Evolutionary conservation across 2,329 filamentous ascomycete species (phyloP).

Genomic region (Sporothrix euskadiensis): DNA sequence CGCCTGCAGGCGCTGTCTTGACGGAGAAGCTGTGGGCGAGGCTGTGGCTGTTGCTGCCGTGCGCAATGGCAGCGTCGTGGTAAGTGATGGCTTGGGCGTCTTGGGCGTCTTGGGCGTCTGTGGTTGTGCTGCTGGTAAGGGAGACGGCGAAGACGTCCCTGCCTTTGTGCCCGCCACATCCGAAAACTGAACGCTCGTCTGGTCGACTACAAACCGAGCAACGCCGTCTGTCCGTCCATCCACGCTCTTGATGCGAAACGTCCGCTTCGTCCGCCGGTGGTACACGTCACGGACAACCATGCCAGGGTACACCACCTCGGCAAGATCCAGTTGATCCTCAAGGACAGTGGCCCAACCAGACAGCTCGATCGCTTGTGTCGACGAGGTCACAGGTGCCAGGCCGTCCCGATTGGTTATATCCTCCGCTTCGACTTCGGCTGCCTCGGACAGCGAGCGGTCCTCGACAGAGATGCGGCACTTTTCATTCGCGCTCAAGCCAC

Average conservation of each 20-base stretch:
- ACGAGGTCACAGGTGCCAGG: constrained; percentile 29
- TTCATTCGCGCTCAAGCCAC: constrained; percentile 71
- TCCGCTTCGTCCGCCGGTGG: constrained; percentile 57
- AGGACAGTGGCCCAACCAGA: constrained; percentile 44
- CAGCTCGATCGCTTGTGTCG: constrained; percentile 37
- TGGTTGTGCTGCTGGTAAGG: constrained; percentile 30
- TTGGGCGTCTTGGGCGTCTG: constrained; percentile 26
- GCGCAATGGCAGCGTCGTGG: constrained; percentile 19
- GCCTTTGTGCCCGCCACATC: constrained; percentile 35
- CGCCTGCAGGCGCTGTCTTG: neutral
- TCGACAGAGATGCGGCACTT: constrained; percentile 56
- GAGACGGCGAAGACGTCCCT: neutral
- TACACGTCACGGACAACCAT: constrained; percentile 68
- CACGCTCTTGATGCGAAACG: constrained; percentile 61
- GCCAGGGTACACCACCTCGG: constrained; percentile 69
- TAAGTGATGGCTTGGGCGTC: neutral
- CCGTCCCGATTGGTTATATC: constrained; percentile 53
- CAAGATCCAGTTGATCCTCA: constrained; percentile 40
- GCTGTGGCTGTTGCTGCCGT: constrained; percentile 16
- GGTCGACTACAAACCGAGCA: constrained; percentile 45
- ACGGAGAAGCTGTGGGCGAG: constrained; percentile 23
- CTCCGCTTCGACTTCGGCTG: constrained; percentile 59
- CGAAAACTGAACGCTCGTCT: constrained; percentile 43
- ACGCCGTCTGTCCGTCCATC: constrained; percentile 49
- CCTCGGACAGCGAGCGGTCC: constrained; percentile 50